phyloP scores from a whole-genome alignment of 2,329 filamentous ascomycete species.

The Colletotrichum lupini region DNA sequence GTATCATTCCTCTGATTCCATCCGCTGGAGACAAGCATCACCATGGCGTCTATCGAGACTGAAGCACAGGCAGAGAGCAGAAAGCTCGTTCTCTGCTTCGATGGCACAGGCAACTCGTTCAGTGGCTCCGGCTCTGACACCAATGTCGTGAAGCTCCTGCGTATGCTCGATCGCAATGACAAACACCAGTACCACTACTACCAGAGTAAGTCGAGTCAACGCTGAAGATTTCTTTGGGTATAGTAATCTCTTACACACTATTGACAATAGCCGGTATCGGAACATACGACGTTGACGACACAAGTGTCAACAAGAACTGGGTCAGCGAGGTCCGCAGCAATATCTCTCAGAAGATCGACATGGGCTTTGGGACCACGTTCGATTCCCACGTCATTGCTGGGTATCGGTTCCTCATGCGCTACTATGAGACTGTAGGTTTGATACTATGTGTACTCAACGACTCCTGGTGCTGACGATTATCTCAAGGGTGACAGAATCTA shows the following conservation, averaged over 20 bases:
- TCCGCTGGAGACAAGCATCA: not conserved
- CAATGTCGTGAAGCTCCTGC: conserved; percentile 64
- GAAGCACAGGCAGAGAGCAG: conserved; percentile 32
- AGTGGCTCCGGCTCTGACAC: conserved; percentile 59
- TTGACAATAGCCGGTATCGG: conserved; percentile 55
- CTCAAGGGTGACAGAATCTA: conserved; percentile 60
- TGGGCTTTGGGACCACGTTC: conserved; percentile 57
- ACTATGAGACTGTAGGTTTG: conserved; percentile 53
- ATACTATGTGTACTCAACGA: not conserved
- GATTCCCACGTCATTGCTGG: conserved; percentile 63
- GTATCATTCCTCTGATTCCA: not conserved
- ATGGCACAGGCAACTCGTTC: conserved; percentile 60
- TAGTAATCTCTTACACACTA: not conserved
- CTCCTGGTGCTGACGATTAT: not conserved
- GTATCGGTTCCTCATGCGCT: conserved; percentile 65
- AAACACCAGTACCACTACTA: conserved; percentile 60
- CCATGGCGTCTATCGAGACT: not conserved
- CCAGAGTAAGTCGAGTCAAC: conserved; percentile 49
- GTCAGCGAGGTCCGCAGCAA: conserved; percentile 44
- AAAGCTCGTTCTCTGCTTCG: conserved; percentile 60
- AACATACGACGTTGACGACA: conserved; percentile 58
- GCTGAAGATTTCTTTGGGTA: not conserved
- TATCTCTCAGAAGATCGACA: conserved; percentile 52
- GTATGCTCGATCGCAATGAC: conserved; percentile 56
- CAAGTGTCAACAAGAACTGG: conserved; percentile 50